These are phyloP conservation scores for Backusella tarrabulga DNA, from an alignment of 192 early-diverging fungal species.

Conservation along the genomic window DNA sequence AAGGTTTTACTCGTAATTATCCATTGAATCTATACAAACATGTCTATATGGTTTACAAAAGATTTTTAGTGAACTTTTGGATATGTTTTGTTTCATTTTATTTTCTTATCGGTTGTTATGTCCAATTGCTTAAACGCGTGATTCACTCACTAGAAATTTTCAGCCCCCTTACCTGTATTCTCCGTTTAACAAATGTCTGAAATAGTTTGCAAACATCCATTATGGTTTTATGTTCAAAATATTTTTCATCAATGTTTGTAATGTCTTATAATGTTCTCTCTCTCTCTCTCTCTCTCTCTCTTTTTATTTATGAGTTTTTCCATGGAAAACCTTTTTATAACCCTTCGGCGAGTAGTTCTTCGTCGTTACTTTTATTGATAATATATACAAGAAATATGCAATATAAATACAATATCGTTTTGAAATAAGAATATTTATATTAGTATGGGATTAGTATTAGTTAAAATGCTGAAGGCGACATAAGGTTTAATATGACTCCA, in stretches of 20 bases:
- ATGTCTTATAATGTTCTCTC: not conserved
- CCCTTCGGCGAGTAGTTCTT: not conserved
- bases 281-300: not conserved
- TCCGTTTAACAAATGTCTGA: not conserved
- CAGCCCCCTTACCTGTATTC: not conserved
- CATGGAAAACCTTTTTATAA: not conserved
- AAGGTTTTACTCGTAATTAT: not conserved
- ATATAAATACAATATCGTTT: not conserved
- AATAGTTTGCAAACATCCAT: not conserved
- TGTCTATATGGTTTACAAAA: not conserved
- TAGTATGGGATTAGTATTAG: not conserved
- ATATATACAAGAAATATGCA: no score
- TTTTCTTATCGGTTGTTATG: not conserved
- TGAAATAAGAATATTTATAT: not conserved
- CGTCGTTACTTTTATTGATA: no score
- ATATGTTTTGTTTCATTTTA: not conserved
- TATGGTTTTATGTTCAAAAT: not conserved
- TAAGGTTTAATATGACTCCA: not conserved
- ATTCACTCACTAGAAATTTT: not conserved
- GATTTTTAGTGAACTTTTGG: not conserved
- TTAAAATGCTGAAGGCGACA: not conserved
- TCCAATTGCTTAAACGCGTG: constrained; percentile 1
- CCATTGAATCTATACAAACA: not conserved
- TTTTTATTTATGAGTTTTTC: not conserved
- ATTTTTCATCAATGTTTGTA: not conserved